Conservation (phyloP, 2,329 filamentous ascomycete species). For the Pyricularia sp. region DNA sequence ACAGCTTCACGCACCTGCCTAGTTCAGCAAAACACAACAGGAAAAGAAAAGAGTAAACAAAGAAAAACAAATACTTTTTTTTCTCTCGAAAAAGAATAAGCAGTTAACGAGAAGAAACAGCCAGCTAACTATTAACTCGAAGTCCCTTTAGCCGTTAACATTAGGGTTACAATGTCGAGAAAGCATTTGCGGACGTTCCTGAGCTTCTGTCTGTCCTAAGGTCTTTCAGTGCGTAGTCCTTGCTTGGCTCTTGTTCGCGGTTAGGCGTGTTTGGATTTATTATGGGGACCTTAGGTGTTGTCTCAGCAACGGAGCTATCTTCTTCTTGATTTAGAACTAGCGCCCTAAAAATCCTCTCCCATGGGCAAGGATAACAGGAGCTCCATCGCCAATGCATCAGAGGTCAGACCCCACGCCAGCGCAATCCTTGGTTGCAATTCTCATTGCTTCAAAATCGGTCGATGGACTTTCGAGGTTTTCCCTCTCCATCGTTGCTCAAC, state of each 20-base stretch:
- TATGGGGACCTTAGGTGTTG: conserved; percentile 2
- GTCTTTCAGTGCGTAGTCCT: conserved; percentile 1
- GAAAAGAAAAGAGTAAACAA: neutral
- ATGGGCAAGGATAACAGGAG: neutral
- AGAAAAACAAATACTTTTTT: neutral
- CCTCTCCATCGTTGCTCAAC: neutral
- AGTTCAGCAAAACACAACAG: neutral
- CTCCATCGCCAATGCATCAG: neutral
- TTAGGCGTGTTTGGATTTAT: neutral
- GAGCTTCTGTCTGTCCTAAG: neutral
- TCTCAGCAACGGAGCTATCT: neutral
- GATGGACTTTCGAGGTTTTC: neutral
- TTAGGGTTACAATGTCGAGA: neutral
- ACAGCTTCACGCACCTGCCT: neutral
- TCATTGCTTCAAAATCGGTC: neutral
- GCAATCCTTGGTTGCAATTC: too few relatives aligned
- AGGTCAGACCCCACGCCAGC: neutral
- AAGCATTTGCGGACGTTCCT: neutral
- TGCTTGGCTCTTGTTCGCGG: neutral
- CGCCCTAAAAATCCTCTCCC: neutral
- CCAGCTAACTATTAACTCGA: neutral
- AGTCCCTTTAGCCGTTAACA: neutral
- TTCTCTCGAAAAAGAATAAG: neutral
- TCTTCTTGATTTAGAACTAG: neutral
- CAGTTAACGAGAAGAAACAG: neutral